Conservation (phyloP, 2,329 filamentous ascomycete species). For the Trichophyton mentagrophytes region DNA sequence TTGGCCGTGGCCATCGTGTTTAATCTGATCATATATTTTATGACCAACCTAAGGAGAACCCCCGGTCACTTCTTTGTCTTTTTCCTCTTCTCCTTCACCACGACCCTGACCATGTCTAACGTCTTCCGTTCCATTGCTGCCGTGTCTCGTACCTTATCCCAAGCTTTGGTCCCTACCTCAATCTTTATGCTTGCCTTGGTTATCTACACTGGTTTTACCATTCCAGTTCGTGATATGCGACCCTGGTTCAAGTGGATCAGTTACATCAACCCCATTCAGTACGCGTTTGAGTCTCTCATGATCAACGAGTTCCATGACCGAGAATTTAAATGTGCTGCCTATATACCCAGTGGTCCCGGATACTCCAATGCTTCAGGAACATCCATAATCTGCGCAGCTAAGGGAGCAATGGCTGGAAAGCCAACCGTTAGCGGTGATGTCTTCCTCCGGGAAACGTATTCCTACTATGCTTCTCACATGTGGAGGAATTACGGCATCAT, state of each 20-base stretch:
- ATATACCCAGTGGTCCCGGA: conserved; percentile 30
- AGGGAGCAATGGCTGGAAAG: conserved; percentile 46
- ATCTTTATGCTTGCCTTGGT: conserved; percentile 34
- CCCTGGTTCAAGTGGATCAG: conserved; percentile 77
- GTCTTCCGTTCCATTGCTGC: conserved; percentile 71
- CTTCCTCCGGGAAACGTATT: conserved; percentile 44
- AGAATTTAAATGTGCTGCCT: conserved; percentile 42
- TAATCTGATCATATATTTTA: conserved; percentile 74
- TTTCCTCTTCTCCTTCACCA: conserved; percentile 60
- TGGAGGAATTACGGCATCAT: conserved; percentile 63
- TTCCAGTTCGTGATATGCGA: conserved; percentile 50
- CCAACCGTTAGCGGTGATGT: conserved; percentile 44
- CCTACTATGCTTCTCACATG: conserved; percentile 46
- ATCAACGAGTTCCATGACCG: conserved; percentile 67
- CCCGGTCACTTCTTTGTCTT: conserved; percentile 75
- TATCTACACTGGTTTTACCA: conserved; percentile 40
- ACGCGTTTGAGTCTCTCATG: conserved; percentile 69
- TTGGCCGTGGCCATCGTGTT: conserved; percentile 58
- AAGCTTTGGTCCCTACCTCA: conserved; percentile 45
- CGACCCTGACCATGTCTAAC: conserved; percentile 70
- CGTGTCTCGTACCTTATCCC: conserved; percentile 63
- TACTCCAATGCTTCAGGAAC: conserved; percentile 24
- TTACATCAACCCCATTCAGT: conserved; percentile 66
- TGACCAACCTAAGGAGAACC: conserved; percentile 66
- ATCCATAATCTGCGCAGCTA: conserved; percentile 40